Conservation (phyloP, 352 stramenopile species). For the Phytophthora agathidicida region DNA sequence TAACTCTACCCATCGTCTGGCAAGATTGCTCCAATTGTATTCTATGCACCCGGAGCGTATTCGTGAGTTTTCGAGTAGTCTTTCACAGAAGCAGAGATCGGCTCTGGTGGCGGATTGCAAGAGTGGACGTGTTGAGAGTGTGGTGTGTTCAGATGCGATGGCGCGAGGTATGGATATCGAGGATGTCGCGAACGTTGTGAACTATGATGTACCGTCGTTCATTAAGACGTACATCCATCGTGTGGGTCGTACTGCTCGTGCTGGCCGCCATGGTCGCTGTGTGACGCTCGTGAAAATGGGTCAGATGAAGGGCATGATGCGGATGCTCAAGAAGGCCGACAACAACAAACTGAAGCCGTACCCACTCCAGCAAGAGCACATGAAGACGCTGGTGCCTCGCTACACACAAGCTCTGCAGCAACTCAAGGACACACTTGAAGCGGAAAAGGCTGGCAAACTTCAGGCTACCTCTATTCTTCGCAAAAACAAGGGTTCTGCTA, state of each 20-base stretch:
- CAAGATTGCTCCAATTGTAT: constrained; percentile 93
- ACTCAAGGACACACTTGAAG: constrained; percentile 81
- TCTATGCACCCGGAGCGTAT: constrained; percentile 57
- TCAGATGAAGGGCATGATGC: constrained; percentile 78
- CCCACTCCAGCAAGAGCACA: constrained; percentile 66
- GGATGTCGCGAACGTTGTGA: constrained; percentile 92
- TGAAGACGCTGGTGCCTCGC: constrained; percentile 79
- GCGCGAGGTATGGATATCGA: constrained; percentile 94
- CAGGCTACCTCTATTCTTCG: constrained; percentile 52
- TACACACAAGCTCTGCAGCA: constrained; percentile 75
- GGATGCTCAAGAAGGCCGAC: constrained; percentile 87
- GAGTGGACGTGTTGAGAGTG: constrained; percentile 59
- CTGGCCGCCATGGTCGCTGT: constrained; percentile 70
- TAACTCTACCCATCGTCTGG: constrained; percentile 96
- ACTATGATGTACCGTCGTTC: constrained; percentile 94
- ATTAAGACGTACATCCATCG: constrained; percentile 93
- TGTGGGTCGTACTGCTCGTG: constrained; percentile 82
- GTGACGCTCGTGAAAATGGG: constrained; percentile 87
- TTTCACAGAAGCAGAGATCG: constrained; percentile 84
- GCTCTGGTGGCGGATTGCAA: constrained; percentile 83
- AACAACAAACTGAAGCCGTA: constrained; percentile 78
- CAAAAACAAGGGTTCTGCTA: constrained; percentile 7
- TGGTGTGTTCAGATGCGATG: constrained; percentile 94
- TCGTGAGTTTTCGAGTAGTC: constrained; percentile 81
- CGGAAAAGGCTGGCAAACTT: constrained; percentile 74